phyloP scores from a whole-genome alignment of 2,329 filamentous ascomycete species.

The Raffaelea arxii region DNA sequence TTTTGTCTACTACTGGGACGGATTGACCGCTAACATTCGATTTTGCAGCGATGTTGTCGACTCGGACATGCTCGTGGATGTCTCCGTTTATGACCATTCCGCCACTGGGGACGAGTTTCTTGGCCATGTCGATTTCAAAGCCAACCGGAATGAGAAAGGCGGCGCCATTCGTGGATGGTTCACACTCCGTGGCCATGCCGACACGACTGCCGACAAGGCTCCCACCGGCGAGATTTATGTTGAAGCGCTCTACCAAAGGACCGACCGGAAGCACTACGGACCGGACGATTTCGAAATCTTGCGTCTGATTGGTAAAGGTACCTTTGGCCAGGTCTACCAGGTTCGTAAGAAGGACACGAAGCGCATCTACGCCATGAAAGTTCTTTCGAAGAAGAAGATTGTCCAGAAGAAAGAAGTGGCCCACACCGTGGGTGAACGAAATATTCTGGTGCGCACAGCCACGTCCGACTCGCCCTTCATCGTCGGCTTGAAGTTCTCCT shows the following conservation, averaged over 20 bases:
- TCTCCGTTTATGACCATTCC: conserved; percentile 84
- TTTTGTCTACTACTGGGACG: background rate
- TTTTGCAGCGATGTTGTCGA: conserved; percentile 75
- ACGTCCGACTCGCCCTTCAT: conserved; percentile 96
- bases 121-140: conserved; percentile 77
- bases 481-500: conserved; percentile 95
- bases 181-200: conserved; percentile 63
- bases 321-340: conserved; percentile 97
- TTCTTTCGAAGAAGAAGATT: conserved; percentile 98
- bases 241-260: conserved; percentile 74
- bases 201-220: conserved; percentile 60
- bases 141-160: conserved; percentile 53
- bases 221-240: conserved; percentile 84
- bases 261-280: conserved; percentile 83
- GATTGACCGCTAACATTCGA: background rate
- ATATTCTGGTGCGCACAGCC: conserved; percentile 92
- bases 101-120: conserved; percentile 74
- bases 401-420: conserved; percentile 99
- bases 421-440: conserved; percentile 92
- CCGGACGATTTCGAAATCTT: conserved; percentile 94
- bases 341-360: conserved; percentile 94
- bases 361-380: conserved; percentile 98
- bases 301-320: conserved; percentile 94
- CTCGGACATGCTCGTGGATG: conserved; percentile 78
- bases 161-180: conserved; percentile 78